Conservation (phyloP, 1,284 basidiomycete species). For the Pascua sp. region DNA sequence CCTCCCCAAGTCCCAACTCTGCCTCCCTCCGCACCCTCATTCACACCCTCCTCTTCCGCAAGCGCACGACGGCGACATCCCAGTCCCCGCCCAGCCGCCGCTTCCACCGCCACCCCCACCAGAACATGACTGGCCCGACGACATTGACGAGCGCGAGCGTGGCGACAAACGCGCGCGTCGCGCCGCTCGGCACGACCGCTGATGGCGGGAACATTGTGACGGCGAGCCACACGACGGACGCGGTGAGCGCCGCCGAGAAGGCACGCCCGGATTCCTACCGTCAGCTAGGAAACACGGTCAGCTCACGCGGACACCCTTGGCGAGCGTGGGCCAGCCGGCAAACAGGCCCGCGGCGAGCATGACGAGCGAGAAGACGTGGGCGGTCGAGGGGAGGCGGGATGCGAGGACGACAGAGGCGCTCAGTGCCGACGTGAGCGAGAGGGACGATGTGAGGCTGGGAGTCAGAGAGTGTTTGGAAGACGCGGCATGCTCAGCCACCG, state of each 20-base stretch:
- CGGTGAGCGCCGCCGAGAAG: constrained; percentile 35
- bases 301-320: constrained; percentile 71
- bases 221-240: constrained; percentile 32
- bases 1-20: too few relatives aligned
- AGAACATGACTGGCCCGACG: constrained; percentile 39
- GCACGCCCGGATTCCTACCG: constrained; percentile 31
- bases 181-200: constrained; percentile 10
- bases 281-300: background rate
- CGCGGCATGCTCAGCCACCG: background rate
- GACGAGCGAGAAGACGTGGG: constrained; percentile 85
- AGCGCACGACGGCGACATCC: constrained; percentile 40
- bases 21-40: too few relatives aligned
- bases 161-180: constrained; percentile 21
- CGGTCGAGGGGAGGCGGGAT: constrained; percentile 76
- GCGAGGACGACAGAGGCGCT: constrained; percentile 91
- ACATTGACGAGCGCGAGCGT: constrained; percentile 31
- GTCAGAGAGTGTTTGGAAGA: background rate
- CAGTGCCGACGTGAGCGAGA: constrained; percentile 92
- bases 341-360: constrained; percentile 81
- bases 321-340: constrained; percentile 76
- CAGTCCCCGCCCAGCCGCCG: constrained; percentile 38
- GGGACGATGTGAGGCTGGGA: constrained; percentile 72
- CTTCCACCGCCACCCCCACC: constrained; percentile 46
- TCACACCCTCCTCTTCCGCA: constrained; percentile 19
- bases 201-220: constrained; percentile 19